phyloP scores from a whole-genome alignment of 495 filamentous ascomycete genomes.

The Aspergillus sclerotiicarbonarius region DNA sequence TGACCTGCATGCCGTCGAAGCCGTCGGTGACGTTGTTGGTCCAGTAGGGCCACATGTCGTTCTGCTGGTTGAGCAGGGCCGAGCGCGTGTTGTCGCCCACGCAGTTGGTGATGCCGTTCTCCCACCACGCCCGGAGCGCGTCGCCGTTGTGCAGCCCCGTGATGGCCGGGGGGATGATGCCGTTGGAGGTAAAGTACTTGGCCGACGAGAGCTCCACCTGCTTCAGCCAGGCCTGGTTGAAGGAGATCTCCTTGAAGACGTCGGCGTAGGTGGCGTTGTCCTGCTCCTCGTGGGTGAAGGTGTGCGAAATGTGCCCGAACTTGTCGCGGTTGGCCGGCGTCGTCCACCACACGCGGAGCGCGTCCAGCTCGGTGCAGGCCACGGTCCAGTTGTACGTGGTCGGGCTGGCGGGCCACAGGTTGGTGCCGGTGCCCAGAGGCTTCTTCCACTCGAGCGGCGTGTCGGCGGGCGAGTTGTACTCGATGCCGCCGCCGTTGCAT shows the following conservation, averaged over 20 bases:
- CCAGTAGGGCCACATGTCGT: conserved; percentile 55
- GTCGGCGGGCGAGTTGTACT: conserved; percentile 37
- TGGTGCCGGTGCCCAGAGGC: conserved; percentile 53
- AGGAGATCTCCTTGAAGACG: conserved; percentile 54
- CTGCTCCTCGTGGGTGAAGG: conserved; percentile 59
- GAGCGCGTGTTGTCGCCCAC: conserved; percentile 64
- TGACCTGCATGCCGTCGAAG: conserved; percentile 55
- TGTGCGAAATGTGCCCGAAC: conserved; percentile 59
- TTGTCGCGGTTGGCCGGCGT: conserved; percentile 43
- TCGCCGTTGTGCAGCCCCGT: conserved; percentile 66
- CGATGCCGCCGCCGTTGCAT: conserved; percentile 38
- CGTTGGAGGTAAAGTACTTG: conserved; percentile 44
- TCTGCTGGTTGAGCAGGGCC: conserved; percentile 45
- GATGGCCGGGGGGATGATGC: conserved; percentile 63
- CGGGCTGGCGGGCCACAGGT: conserved; percentile 52
- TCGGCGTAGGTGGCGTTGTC: conserved; percentile 62
- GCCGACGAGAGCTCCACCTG: conserved; percentile 46
- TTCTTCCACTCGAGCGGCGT: conserved; percentile 57
- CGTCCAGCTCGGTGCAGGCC: conserved; percentile 48
- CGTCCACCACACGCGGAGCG: conserved; percentile 52
- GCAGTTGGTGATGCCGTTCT: conserved; percentile 57
- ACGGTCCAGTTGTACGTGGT: conserved; percentile 47
- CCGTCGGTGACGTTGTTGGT: conserved; percentile 51
- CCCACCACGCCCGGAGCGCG: conserved; percentile 56
- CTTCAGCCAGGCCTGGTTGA: conserved; percentile 59